phyloP scores from a whole-genome alignment of 2,329 filamentous ascomycete species.

The Taxawa tesnikishii region DNA sequence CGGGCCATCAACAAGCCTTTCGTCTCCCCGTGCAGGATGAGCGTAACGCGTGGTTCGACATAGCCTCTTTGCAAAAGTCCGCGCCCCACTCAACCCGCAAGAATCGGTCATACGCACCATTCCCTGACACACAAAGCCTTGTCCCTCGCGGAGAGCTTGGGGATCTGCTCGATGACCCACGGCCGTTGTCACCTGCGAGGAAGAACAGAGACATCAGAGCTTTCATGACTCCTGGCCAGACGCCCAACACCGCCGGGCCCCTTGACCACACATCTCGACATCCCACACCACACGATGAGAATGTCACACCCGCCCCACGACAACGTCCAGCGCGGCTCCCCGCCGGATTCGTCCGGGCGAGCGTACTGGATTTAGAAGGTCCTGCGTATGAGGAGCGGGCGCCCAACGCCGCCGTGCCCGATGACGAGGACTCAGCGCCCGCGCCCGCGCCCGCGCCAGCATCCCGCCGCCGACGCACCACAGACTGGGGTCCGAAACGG shows the following conservation, averaged over 20 bases:
- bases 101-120: background rate
- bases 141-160: background rate
- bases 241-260: background rate
- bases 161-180: background rate
- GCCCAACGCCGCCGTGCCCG: background rate
- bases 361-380: slow-evolving; percentile 12
- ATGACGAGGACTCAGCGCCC: background rate
- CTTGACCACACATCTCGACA: too few relatives aligned
- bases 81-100: too few relatives aligned
- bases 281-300: too few relatives aligned
- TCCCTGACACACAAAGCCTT: background rate
- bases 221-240: background rate
- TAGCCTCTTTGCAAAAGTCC: slow-evolving; percentile 6
- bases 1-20: slow-evolving; percentile 17
- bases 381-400: slow-evolving; percentile 4
- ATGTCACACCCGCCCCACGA: too few relatives aligned
- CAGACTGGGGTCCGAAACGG: slow-evolving; percentile 10
- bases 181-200: background rate
- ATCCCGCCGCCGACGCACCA: slow-evolving; percentile 12
- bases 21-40: slow-evolving; percentile 11
- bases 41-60: slow-evolving; percentile 13
- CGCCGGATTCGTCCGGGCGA: slow-evolving; percentile 16
- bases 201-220: slow-evolving; percentile 3
- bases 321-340: too few relatives aligned
- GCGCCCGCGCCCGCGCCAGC: slow-evolving; percentile 4